A percentile compares a stretch with the other conserved stretches of the same genome.
Conservation (phyloP, 208 protist genomes). For the Strigomonas galati region DNA sequence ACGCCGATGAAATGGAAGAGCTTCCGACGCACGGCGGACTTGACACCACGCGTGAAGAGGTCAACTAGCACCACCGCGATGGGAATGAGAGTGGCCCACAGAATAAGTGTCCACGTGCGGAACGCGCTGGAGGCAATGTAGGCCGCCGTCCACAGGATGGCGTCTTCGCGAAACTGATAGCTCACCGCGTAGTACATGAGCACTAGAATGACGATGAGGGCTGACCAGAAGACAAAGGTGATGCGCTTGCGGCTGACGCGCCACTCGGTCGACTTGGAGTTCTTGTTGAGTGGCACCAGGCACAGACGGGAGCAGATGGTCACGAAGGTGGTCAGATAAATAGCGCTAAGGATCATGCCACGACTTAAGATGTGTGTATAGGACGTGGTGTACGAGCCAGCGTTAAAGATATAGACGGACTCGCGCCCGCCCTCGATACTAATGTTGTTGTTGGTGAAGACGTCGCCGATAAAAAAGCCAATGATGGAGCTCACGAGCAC, state of each 20-base stretch:
- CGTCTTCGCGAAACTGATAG: slow-evolving; percentile 62
- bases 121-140: slow-evolving; percentile 63
- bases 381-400: slow-evolving; percentile 46
- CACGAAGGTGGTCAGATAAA: slow-evolving; percentile 42
- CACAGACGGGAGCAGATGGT: slow-evolving; percentile 46
- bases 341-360: slow-evolving; percentile 51
- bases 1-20: slow-evolving; percentile 89
- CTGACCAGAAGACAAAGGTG: slow-evolving; percentile 59
- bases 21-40: slow-evolving; percentile 70
- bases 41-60: slow-evolving; percentile 31
- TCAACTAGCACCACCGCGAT: slow-evolving; percentile 49
- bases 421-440: slow-evolving; percentile 28
- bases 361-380: slow-evolving; percentile 78
- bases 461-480: slow-evolving; percentile 78
- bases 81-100: slow-evolving; percentile 56
- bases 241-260: slow-evolving; percentile 55
- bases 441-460: slow-evolving; percentile 68
- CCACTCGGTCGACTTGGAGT: slow-evolving; percentile 72
- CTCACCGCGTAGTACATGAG: slow-evolving; percentile 32
- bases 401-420: slow-evolving; percentile 36
- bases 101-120: slow-evolving; percentile 50
- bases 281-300: slow-evolving; percentile 47
- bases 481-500: slow-evolving; percentile 67
- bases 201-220: slow-evolving; percentile 29
- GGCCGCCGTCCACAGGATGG: slow-evolving; percentile 54